Conservation (phyloP, 2,329 filamentous ascomycete genomes). For the Teratosphaeria epicoccoides region DNA sequence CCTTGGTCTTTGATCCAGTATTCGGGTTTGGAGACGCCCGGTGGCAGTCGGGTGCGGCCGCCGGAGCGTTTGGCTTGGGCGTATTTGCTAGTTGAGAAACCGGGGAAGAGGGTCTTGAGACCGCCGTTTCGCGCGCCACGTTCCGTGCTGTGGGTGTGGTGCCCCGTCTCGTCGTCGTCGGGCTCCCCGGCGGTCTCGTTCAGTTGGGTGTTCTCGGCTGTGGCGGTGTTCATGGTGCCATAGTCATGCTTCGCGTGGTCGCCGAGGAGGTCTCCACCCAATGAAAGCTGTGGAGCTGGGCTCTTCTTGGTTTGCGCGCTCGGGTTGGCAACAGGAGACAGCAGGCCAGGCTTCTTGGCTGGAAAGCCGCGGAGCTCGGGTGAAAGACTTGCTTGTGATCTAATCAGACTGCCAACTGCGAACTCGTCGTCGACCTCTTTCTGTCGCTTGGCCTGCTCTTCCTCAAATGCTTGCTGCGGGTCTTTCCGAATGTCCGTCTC, state of each 20-base stretch:
- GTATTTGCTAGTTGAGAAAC: conserved; percentile 73
- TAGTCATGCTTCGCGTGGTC: conserved; percentile 1
- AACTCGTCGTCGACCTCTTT: conserved; percentile 65
- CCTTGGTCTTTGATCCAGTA: conserved; percentile 92
- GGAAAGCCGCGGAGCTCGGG: neutral
- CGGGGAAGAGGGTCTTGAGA: conserved; percentile 64
- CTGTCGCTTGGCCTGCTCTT: conserved; percentile 5
- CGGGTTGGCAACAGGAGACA: conserved; percentile 54
- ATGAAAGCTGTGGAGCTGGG: neutral
- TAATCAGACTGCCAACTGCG: conserved; percentile 76
- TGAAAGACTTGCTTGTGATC: conserved; percentile 36
- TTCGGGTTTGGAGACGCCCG: conserved; percentile 75
- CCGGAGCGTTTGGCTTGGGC: conserved; percentile 42
- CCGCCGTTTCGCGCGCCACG: conserved; percentile 37
- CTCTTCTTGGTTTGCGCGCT: conserved; percentile 28
- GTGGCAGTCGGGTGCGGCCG: conserved; percentile 53
- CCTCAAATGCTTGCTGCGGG: conserved; percentile 45
- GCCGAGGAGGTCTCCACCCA: neutral
- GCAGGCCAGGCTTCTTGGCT: conserved; percentile 42
- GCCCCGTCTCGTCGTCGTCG: conserved; percentile 41
- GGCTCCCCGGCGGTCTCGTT: conserved; percentile 32
- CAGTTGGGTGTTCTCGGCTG: conserved; percentile 14
- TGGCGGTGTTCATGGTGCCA: conserved; percentile 11
- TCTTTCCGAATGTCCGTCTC: conserved; percentile 91
- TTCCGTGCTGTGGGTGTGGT: conserved; percentile 18